Evolutionary conservation across 176 grass and related monocot genomes (phyloP), one percentile per base, ranked within the genome.

Genomic region (Miscanthus lutarioriparius): DNA sequence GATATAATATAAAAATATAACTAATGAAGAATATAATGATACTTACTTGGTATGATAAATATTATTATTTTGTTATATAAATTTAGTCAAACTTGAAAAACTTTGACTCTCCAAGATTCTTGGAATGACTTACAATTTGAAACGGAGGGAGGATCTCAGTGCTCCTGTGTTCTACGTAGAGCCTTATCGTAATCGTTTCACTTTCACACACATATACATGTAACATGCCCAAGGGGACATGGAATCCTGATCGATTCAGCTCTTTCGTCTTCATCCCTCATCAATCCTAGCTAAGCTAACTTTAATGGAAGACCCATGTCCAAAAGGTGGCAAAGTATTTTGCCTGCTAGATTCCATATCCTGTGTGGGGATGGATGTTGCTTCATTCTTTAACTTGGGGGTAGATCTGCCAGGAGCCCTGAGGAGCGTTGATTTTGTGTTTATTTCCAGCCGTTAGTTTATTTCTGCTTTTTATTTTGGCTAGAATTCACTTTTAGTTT

Each of bases 161-260:
- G 53, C 2, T 54, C 51, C 19, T 54, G 19, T 22, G 51, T 20
- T 49, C 47, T 53, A 53, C 47, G 15, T 49, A 49, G 47, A 47
- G 44, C 14, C 15, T 16, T 53, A 54, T 22, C 51, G 19, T 54
- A 20, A 54, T 58, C 20, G 53, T 58, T 58, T 58, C 53, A n/a
- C 51, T 54, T 54, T n/a, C 53, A 58, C 49, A 86, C 78, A 89
- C 72, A 15, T 4, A 45, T 2, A 12, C 10, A 3, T 4, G 3
- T n/a, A 8, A 67, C 9, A 13, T 12, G 2, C 0, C 17, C 16
- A 41, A 38, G 9, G 40, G 5, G 23, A 73, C 58, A 64, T 64
- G 87, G 51, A 89, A 89, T 89, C 87, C 85, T 62, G 83, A 43
- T 71, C 14, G 15, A 45, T 79, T 62, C 59, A 70, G 79, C 66